Conservation (phyloP, 2,329 filamentous ascomycete genomes). For the Leptosphaerulina australis region DNA sequence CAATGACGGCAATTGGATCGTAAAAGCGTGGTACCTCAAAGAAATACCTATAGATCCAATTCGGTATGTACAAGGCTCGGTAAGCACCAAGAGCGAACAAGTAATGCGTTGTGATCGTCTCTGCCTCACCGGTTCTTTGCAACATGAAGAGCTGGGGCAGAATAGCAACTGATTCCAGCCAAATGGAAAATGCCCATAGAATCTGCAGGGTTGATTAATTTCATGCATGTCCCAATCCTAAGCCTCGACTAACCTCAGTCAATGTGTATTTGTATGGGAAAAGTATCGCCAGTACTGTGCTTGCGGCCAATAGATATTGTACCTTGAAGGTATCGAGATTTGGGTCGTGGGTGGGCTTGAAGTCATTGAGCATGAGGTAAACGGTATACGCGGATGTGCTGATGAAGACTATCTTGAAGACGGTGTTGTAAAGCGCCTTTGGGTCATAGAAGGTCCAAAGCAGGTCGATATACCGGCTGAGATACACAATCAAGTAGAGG, state of each 20-base stretch:
- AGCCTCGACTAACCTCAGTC: conserved; percentile 60
- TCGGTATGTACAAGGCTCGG: conserved; percentile 94
- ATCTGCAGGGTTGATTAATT: conserved; percentile 62
- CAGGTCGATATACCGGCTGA: conserved; percentile 89
- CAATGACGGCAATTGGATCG: conserved; percentile 86
- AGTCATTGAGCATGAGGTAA: conserved; percentile 97
- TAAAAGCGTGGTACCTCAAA: conserved; percentile 70
- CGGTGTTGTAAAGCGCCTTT: conserved; percentile 76
- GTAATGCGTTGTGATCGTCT: conserved; percentile 99
- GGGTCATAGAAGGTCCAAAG: conserved; percentile 82
- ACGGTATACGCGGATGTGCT: conserved; percentile 88
- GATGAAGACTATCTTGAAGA: conserved; percentile 97
- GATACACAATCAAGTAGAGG: conserved; percentile 90
- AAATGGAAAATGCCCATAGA: conserved; percentile 96
- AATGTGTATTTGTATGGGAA: conserved; percentile 85
- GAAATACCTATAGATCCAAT: conserved; percentile 94
- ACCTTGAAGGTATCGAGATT: conserved; percentile 98
- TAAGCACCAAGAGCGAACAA: conserved; percentile 92
- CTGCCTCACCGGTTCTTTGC: conserved; percentile 94
- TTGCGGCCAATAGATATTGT: conserved; percentile 86
- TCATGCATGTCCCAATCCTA: background rate
- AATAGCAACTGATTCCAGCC: conserved; percentile 96
- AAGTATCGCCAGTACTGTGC: conserved; percentile 76
- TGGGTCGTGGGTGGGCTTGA: conserved; percentile 96
- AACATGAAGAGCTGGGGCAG: conserved; percentile 98